Base-by-base conservation (phyloP, 202 grass and related monocot species). In the Musa balbisiana region DNA sequence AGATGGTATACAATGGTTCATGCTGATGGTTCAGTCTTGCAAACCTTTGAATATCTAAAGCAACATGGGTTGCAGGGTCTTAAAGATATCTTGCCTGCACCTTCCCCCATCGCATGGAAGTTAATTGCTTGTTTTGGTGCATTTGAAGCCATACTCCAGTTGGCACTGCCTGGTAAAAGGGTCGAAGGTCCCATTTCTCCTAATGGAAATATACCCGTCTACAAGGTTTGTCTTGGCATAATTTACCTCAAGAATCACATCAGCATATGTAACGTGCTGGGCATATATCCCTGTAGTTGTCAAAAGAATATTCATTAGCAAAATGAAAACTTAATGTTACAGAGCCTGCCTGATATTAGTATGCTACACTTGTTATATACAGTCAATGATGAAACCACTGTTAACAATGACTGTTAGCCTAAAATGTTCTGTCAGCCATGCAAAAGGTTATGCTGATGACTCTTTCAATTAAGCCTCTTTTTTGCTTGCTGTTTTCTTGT, bases 1-100 rank as follows among this genome's bases (percentile, higher is more conserved):
- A 99, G 95, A 79, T 99, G 95, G 95, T 94, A 94, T 82, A 99
- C 95, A 2, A 87, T 99, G 91, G 95, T 90, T 76, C 87, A 90
- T 83, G 87, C 91, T 43, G 91, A 99, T 83, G 95, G 95, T 54
- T 99, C 95, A 2, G 82, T 94, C 54, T 2, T 87, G 87, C 76
- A 49, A 78, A 94, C 89, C 51, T 99, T 85, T 59, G 83, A 90
- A 75, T 89, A 90, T 84, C 85, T 99, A 50, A 82, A 81, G 82
- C 76, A 85, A 69, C 69, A 82, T 81, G 91, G 91, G 14, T 10
- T 80, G n/a, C 80, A 99, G 75, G 95, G 95, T 67, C 77, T 99
- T 50, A 94, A 85, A 66, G 69, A 55, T 55, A 74, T 99, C 82
- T 99, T 87, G 85, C 95, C 95, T 29, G 71, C 86, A 89, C 95